A percentile compares a stretch with the other conserved stretches of the same genome.
These are phyloP conservation scores for Pleurotus ostreatus DNA, from an alignment of 768 basidiomycete genomes.

Conservation along the genomic window DNA sequence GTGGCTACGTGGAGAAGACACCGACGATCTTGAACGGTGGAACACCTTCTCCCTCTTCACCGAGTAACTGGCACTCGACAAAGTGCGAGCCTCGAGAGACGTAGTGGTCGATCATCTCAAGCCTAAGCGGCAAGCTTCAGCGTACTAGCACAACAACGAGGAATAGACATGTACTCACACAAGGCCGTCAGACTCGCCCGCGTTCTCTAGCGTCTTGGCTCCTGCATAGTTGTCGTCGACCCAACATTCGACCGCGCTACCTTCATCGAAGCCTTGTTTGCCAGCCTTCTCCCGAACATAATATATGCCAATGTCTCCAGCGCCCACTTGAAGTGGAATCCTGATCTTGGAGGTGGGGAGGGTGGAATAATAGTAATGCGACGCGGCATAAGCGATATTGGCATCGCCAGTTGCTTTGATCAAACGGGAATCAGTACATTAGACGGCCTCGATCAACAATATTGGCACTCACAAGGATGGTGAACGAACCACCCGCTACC, in stretches of 20 bases:
- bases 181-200: conserved; percentile 60
- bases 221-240: conserved; percentile 94
- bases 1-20: conserved; percentile 67
- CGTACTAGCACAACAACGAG: conserved; percentile 1
- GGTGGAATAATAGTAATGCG: conserved; percentile 92
- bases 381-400: conserved; percentile 47
- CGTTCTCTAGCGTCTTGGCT: conserved; percentile 73
- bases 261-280: conserved; percentile 42
- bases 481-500: conserved; percentile 91
- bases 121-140: conserved; percentile 33
- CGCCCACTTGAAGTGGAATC: conserved; percentile 79
- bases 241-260: conserved; percentile 86
- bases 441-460: background rate
- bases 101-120: conserved; percentile 81
- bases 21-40: conserved; percentile 89
- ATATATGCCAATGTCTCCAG: conserved; percentile 92
- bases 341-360: conserved; percentile 79
- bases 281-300: conserved; percentile 71
- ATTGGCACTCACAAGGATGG: conserved; percentile 35
- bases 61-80: conserved; percentile 85
- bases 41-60: conserved; percentile 80
- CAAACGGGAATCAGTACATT: background rate
- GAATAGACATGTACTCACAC: conserved; percentile 9
- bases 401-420: background rate
- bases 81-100: conserved; percentile 90